A percentile compares a stretch with the other conserved stretches of the same genome.
Conservation (phyloP, 1,284 basidiomycete genomes). For the Moesziomyces sp. region DNA sequence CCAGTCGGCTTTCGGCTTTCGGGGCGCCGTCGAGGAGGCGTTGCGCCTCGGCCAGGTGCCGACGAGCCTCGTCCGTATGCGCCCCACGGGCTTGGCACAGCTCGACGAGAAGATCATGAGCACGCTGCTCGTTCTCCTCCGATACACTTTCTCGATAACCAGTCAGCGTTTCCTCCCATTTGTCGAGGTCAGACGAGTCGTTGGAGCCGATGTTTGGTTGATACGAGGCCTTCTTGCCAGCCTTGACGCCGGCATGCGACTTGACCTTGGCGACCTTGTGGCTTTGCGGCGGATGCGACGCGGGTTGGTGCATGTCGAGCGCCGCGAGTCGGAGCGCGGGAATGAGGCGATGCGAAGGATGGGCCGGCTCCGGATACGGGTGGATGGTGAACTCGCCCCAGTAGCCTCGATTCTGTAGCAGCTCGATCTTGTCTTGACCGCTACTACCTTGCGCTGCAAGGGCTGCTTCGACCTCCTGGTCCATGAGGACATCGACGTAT, state of each 20-base stretch:
- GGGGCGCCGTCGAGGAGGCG: constrained; percentile 1
- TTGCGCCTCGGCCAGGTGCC: constrained; percentile 1
- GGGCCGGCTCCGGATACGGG: constrained; percentile 54
- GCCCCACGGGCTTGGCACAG: constrained; percentile 10
- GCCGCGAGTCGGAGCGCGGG: constrained; percentile 53
- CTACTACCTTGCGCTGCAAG: constrained; percentile 23
- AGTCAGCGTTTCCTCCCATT: constrained; percentile 49
- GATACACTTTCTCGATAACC: constrained; percentile 37
- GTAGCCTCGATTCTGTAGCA: constrained; percentile 57
- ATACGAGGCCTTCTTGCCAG: constrained; percentile 12
- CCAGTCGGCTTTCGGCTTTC: background rate
- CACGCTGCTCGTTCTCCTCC: constrained; percentile 39
- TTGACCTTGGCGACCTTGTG: constrained; percentile 29
- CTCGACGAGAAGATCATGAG: constrained; percentile 11
- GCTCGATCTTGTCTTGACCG: constrained; percentile 49
- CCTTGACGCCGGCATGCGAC: constrained; percentile 14
- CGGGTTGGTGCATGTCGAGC: constrained; percentile 14
- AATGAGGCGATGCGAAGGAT: constrained; percentile 60
- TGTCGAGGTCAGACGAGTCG: constrained; percentile 9
- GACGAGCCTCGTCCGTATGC: constrained; percentile 4
- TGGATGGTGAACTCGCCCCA: constrained; percentile 62
- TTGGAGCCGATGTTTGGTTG: too few relatives aligned
- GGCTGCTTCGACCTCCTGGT: constrained; percentile 29
- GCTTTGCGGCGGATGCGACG: background rate
- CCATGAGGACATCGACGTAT: constrained; percentile 52